Conservation (phyloP, 2,329 filamentous ascomycete species). For the Alternaria angustiovoidea region DNA sequence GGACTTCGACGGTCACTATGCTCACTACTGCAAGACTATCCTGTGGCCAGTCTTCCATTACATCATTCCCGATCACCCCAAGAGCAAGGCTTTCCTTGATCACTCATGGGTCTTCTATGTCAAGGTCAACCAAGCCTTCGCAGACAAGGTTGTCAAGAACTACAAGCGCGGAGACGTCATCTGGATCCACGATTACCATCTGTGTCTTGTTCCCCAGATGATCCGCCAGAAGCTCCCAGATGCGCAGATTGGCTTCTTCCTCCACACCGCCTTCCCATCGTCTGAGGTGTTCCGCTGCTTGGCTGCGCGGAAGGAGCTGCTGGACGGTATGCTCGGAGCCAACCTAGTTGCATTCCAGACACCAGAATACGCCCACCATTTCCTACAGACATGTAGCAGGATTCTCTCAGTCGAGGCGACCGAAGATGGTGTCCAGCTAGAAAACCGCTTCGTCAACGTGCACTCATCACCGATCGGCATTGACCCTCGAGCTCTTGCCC, state of each 20-base stretch:
- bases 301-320: constrained; percentile 82
- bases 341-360: constrained; percentile 95
- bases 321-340: constrained; percentile 91
- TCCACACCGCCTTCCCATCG: constrained; percentile 94
- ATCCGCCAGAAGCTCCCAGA: constrained; percentile 88
- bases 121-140: constrained; percentile 91
- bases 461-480: constrained; percentile 88
- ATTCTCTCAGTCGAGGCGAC: constrained; percentile 90
- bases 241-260: constrained; percentile 94
- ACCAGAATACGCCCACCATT: constrained; percentile 90
- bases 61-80: constrained; percentile 95
- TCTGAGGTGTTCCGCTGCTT: constrained; percentile 96
- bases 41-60: constrained; percentile 98
- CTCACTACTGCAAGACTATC: constrained; percentile 97
- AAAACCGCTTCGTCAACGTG: constrained; percentile 92
- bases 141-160: constrained; percentile 85
- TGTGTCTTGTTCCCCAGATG: constrained; percentile 88
- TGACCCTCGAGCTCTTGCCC: constrained; percentile 77
- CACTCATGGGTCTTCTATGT: constrained; percentile 97
- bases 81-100: constrained; percentile 97
- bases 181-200: constrained; percentile 96
- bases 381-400: constrained; percentile 93
- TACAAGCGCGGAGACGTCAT: constrained; percentile 94
- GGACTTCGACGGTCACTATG: constrained; percentile 93
- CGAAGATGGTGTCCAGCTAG: constrained; percentile 85